Evolutionary conservation across 371 early-diverging fungal genomes (phyloP).

Genomic region (Chytridium lagenaria): DNA sequence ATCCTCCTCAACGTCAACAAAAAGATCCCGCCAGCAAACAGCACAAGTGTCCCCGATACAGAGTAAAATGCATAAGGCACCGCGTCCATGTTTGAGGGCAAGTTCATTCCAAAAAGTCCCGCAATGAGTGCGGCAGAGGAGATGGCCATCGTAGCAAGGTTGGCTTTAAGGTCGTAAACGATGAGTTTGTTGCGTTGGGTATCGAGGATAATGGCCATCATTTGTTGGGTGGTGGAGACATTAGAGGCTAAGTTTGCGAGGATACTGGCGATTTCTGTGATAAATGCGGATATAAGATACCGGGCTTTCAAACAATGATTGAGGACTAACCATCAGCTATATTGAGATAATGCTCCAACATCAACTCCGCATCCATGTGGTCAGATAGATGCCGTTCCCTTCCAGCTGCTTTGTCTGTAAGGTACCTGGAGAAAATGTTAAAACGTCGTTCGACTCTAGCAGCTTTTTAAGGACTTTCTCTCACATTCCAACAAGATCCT

Average conservation of each 20-base stretch:
- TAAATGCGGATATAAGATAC: too few relatives aligned
- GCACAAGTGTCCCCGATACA: conserved; percentile 15
- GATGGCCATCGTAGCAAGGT: conserved; percentile 78
- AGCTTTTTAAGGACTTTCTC: background rate
- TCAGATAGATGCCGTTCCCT: conserved; percentile 61
- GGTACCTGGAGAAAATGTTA: conserved; percentile 48
- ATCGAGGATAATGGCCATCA: conserved; percentile 83
- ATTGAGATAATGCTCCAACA: conserved; percentile 87
- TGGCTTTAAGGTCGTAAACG: conserved; percentile 81
- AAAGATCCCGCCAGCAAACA: conserved; percentile 13
- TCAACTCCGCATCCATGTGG: conserved; percentile 86
- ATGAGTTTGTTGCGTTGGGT: conserved; percentile 84
- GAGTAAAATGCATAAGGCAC: conserved; percentile 69
- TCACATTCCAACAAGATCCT: conserved; percentile 83
- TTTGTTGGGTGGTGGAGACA: conserved; percentile 84
- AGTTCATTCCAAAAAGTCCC: conserved; percentile 87
- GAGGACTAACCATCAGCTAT: conserved; percentile 66
- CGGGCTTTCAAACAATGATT: background rate
- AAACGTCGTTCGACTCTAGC: background rate
- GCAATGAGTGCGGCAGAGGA: conserved; percentile 76
- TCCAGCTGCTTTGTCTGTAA: conserved; percentile 76
- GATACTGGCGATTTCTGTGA: conserved; percentile 75
- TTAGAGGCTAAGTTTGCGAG: conserved; percentile 71
- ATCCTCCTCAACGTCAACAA: conserved; percentile 9
- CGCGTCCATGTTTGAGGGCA: conserved; percentile 73